Evolutionary conservation across 106 monocot genomes (phyloP).

Genomic region (Narthecium ossifragum): DNA sequence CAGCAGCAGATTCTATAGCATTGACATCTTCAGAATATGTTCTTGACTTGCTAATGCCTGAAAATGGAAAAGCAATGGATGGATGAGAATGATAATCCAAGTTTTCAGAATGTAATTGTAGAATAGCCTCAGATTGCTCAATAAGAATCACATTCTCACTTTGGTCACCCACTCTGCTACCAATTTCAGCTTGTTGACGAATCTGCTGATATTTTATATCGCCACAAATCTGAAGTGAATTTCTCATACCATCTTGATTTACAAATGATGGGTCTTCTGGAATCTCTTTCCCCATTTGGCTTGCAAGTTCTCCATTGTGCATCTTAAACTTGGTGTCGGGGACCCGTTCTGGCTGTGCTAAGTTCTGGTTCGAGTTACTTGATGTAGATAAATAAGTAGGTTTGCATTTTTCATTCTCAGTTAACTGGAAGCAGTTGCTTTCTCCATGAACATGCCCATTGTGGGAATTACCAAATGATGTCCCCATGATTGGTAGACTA

Average conservation of each 20-base stretch:
- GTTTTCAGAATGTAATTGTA: neutral
- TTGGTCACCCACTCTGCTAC: neutral
- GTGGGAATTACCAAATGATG: neutral
- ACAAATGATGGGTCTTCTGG: conserved; percentile 1
- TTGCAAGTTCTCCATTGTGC: conserved; percentile 2
- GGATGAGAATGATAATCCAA: neutral
- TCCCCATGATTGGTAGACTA: too few species aligned
- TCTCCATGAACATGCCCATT: neutral
- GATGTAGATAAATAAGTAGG: neutral
- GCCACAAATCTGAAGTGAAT: neutral
- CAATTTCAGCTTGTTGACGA: neutral
- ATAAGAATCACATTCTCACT: conserved; percentile 13
- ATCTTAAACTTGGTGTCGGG: neutral
- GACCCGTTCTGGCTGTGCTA: neutral
- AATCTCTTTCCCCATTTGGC: neutral
- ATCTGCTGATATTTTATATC: conserved; percentile 7
- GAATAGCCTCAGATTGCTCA: neutral
- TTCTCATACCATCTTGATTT: conserved; percentile 7
- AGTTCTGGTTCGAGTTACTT: neutral
- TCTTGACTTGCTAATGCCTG: conserved; percentile 12
- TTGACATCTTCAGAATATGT: conserved; percentile 13
- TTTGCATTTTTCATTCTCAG: too few species aligned
- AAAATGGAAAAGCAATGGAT: neutral
- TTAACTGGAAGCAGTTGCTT: neutral
- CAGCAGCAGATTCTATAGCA: conserved; percentile 65